Conservation (phyloP, 805 yeast genomes). For the Candida andamanensis region DNA sequence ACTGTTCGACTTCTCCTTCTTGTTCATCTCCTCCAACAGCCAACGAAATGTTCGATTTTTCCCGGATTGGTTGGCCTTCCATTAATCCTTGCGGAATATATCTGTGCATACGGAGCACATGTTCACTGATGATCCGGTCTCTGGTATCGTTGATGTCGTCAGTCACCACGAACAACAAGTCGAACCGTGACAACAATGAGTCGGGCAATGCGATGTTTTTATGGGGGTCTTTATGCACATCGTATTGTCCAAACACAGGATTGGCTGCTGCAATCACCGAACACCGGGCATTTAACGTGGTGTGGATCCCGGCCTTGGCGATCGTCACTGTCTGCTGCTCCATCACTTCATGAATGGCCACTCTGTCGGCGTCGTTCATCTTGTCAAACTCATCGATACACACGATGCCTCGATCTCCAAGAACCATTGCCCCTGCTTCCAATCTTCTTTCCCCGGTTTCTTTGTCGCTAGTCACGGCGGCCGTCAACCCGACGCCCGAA, state of each 20-base stretch:
- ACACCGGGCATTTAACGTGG: slow-evolving; percentile 93
- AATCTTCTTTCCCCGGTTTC: slow-evolving; percentile 95
- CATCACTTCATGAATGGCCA: slow-evolving; percentile 99
- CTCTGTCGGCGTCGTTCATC: slow-evolving; percentile 95
- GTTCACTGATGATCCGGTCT: slow-evolving; percentile 88
- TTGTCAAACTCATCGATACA: slow-evolving; percentile 99
- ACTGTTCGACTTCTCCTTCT: slow-evolving; percentile 44
- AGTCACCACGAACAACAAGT: slow-evolving; percentile 89
- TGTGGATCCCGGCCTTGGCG: slow-evolving; percentile 97
- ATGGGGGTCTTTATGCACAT: slow-evolving; percentile 92
- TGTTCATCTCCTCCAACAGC: slow-evolving; percentile 71
- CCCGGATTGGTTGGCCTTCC: slow-evolving; percentile 93
- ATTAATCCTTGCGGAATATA: slow-evolving; percentile 80
- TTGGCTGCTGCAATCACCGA: slow-evolving; percentile 97
- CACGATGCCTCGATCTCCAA: slow-evolving; percentile 95
- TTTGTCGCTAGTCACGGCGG: slow-evolving; percentile 93
- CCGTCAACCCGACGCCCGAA: slow-evolving; percentile 99
- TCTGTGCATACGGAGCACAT: slow-evolving; percentile 90
- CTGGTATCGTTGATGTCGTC: slow-evolving; percentile 85
- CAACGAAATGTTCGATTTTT: slow-evolving; percentile 60
- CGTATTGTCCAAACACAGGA: slow-evolving; percentile 95
- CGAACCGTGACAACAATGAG: slow-evolving; percentile 93
- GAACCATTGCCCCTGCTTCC: slow-evolving; percentile 99
- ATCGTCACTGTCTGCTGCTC: slow-evolving; percentile 98
- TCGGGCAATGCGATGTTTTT: slow-evolving; percentile 96